Percentiles rank a stretch among this genome's conserved stretches.
Conservation (phyloP, 352 stramenopile genomes). For the Phytophthora nicotianae region DNA sequence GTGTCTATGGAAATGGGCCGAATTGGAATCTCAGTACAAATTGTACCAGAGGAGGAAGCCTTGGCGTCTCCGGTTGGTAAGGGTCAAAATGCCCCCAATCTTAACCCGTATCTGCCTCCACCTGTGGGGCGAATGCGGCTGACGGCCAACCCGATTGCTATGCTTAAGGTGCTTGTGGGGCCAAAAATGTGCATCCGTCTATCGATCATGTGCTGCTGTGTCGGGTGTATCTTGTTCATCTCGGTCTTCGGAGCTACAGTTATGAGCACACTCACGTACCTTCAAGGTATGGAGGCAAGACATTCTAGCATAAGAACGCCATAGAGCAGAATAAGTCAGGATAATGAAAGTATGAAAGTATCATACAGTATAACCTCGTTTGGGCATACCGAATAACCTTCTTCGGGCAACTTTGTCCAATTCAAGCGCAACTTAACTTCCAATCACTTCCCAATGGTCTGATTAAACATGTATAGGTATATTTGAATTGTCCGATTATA, state of each 20-base stretch:
- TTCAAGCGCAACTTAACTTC: conserved; percentile 5
- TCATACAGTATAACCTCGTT: no score
- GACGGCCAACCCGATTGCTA: conserved; percentile 81
- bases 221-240: conserved; percentile 65
- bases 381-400: background rate
- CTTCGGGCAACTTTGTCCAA: background rate
- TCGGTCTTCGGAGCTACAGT: conserved; percentile 73
- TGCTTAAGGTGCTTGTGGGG: conserved; percentile 77
- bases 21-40: conserved; percentile 72
- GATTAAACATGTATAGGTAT: no score
- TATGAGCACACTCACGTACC: conserved; percentile 81
- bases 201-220: conserved; percentile 55
- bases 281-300: conserved; percentile 13
- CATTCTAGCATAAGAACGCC: conserved; percentile 9
- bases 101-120: conserved; percentile 90
- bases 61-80: conserved; percentile 72
- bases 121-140: conserved; percentile 86
- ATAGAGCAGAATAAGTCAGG: conserved; percentile 3
- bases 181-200: conserved; percentile 64
- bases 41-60: conserved; percentile 87
- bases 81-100: conserved; percentile 86
- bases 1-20: conserved; percentile 72
- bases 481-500: no score
- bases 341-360: conserved; percentile 49
- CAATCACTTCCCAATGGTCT: no score